These are phyloP conservation scores for Saxispiralis lemnorum DNA, from an alignment of 495 filamentous ascomycete species.

Conservation along the genomic window DNA sequence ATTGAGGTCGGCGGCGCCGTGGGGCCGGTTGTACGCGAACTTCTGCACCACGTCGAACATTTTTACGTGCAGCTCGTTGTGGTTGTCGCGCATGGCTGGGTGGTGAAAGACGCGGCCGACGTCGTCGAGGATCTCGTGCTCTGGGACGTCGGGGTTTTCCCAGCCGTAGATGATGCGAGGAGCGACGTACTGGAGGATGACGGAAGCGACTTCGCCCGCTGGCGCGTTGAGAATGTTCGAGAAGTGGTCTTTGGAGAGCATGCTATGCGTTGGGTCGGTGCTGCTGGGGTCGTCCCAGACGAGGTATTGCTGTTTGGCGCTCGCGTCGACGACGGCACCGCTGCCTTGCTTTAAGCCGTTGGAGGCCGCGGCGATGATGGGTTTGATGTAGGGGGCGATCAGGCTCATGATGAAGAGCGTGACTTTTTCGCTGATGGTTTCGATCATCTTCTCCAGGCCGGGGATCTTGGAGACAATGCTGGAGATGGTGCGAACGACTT, in stretches of 20 bases:
- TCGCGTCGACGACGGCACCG: constrained; percentile 57
- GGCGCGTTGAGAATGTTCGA: constrained; percentile 79
- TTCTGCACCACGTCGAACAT: constrained; percentile 71
- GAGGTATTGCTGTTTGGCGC: constrained; percentile 71
- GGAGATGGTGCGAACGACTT: constrained; percentile 67
- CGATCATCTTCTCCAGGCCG: constrained; percentile 66
- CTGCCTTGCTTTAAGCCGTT: constrained; percentile 70
- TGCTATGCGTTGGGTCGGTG: constrained; percentile 83
- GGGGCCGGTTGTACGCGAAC: constrained; percentile 52
- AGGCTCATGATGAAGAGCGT: constrained; percentile 81
- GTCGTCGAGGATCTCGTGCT: constrained; percentile 63
- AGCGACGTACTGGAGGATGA: constrained; percentile 64
- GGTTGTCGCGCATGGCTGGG: constrained; percentile 55
- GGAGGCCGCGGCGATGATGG: constrained; percentile 76
- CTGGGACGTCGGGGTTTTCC: constrained; percentile 65
- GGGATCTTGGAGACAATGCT: constrained; percentile 81
- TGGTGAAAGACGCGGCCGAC: constrained; percentile 72
- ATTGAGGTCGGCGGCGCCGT: constrained; percentile 46
- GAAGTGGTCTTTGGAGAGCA: constrained; percentile 94
- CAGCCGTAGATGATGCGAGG: constrained; percentile 79
- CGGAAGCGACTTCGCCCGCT: constrained; percentile 63
- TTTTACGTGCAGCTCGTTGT: constrained; percentile 55
- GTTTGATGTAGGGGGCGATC: constrained; percentile 72
- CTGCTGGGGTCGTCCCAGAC: constrained; percentile 75
- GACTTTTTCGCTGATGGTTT: constrained; percentile 79